Evolutionary conservation across 345 rosid species (phyloP), one percentile per base, ranked within the genome.

Genomic region (Eutrema heterophyllum): DNA sequence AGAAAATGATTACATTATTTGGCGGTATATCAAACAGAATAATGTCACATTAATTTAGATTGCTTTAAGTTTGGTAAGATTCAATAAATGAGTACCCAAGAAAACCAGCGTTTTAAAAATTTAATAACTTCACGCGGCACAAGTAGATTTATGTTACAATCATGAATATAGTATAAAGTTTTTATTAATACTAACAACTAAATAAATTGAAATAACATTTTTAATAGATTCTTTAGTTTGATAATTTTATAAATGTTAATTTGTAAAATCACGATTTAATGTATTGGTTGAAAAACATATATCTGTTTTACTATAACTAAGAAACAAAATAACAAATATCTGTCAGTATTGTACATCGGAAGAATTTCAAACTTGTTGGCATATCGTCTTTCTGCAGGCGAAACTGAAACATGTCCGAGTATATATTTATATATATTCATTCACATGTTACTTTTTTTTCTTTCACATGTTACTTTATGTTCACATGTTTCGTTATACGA

Each of bases 41-140:
- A 24, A 50, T 50, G 15, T 50, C 55, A 24, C 68, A 68, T 40
- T 44, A 41, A 41, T 33, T n/a, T 36, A 45, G 16, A 49, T 68
- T 52, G 68, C 62, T 68, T 50, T 68, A 33, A 3, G 74, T 75
- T 75, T 61, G 74, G 79, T 68, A n/a, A 27, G 13, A 13, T 35
- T 35, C 50, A 68, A 52, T 68, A 33, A 68, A 61, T 68, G 68
- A 41, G 50, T 55, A 43, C 52, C 79, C 55, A 52, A 75, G 3
- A 44, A 60, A 60, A 54, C 33, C 50, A 75, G 69, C 33, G 49
- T 26, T 52, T 64, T 60, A 21, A 21, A 21, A 21, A 0, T 21
- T 21, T 21, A 21, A 21, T 21, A 60, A 75, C 49, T 61, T 75
- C 48, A 75, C 69, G 64, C 64, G 54, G 50, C 54, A 51, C 24